Conservation (phyloP, 2,329 filamentous ascomycete species). For the Penicillium polonicum region DNA sequence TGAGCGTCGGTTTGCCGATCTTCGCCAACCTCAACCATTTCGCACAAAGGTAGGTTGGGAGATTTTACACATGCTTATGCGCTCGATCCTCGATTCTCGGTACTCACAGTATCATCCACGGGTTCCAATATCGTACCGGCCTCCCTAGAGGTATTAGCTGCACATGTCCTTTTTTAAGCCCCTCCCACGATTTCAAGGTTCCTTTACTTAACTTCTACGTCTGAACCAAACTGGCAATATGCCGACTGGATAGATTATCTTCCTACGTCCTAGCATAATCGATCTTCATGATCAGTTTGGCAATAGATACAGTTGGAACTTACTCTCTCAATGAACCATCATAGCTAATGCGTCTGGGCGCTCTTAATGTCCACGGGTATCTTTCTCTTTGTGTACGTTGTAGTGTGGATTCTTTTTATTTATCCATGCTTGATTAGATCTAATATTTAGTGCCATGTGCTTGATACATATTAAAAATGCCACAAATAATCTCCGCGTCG, state of each 20-base stretch:
- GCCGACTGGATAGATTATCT: no score
- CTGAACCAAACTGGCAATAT: no score
- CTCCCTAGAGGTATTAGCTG: background rate
- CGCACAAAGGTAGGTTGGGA: no score
- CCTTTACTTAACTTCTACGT: background rate
- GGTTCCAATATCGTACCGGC: no score
- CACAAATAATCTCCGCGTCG: no score
- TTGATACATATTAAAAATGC: background rate
- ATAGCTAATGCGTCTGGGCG: background rate
- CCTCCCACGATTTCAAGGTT: background rate
- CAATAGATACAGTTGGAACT: background rate
- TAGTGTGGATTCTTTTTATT: background rate
- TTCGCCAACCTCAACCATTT: background rate
- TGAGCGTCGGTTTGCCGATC: background rate
- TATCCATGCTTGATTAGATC: background rate
- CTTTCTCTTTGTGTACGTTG: background rate
- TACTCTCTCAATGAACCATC: background rate
- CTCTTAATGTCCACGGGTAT: background rate
- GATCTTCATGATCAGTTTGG: background rate
- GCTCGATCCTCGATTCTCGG: background rate
- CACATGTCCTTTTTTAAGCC: background rate
- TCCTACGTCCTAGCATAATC: background rate
- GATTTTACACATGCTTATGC: background rate
- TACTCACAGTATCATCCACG: no score
- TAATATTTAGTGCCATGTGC: no score